phyloP scores from a whole-genome alignment of 108 stramenopile species.

The Skeletonema costatum region DNA sequence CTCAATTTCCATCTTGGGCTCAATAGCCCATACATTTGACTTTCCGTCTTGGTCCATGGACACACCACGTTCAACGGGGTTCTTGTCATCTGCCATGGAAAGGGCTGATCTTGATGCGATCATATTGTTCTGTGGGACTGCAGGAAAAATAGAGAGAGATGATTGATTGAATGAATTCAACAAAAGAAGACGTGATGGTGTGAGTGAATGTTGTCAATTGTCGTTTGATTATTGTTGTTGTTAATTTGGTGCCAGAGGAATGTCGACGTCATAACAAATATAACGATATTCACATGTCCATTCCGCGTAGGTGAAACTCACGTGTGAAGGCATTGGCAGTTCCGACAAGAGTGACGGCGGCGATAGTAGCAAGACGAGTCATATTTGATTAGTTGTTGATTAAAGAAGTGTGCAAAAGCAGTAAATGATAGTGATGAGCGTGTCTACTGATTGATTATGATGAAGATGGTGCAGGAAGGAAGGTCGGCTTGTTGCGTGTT shows the following conservation, averaged over 20 bases:
- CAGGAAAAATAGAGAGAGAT: background rate
- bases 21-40: slow-evolving; percentile 97
- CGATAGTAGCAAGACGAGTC: slow-evolving; percentile 29
- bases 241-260: background rate
- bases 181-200: background rate
- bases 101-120: slow-evolving; percentile 2
- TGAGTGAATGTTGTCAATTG: background rate
- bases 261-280: background rate
- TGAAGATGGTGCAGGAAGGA: background rate
- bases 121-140: slow-evolving; percentile 18
- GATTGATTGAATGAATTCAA: background rate
- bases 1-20: slow-evolving; percentile 95
- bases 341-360: slow-evolving; percentile 29
- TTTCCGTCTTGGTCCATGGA: slow-evolving; percentile 93
- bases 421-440: background rate
- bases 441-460: background rate
- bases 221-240: background rate
- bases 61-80: slow-evolving; percentile 77
- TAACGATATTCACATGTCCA: background rate
- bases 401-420: no score
- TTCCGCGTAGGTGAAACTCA: slow-evolving; percentile 1
- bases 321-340: slow-evolving; percentile 48
- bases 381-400: background rate
- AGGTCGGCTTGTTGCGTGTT: background rate
- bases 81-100: slow-evolving; percentile 15